Base-by-base conservation (phyloP, 176 grass and related monocot genomes). In the Hordeum marinum region DNA sequence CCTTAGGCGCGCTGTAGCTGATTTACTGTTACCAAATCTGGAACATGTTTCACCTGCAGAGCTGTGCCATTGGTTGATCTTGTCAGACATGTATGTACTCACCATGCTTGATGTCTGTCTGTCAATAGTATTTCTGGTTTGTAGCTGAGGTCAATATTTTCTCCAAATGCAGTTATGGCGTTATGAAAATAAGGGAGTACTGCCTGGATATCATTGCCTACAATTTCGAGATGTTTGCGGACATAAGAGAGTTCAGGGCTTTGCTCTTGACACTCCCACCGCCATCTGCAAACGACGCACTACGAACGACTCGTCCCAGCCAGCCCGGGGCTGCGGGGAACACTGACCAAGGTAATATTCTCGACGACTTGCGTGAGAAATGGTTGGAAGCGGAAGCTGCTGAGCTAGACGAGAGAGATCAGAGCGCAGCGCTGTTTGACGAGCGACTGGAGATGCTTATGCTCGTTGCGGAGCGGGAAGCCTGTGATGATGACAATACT, bases 361-460 rank as follows among this genome's bases (percentile, higher is more conserved):
- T 98, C 42, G 93, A 98, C 74, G 96, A 98, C 86, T 86, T 98
- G 78, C 83, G 90, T 3, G 93, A 98, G 74, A 98, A 98, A 84
- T 98, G 93, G 96, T 84, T 95, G 29, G 91, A 94, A 82, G 91
- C 88, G 41, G 89, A 94, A 64, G 96, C 77, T 13, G 87, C 88
- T 37, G 93, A 95, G 69, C 87, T 95, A 4, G 88, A 95, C 10
- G 63, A 94, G 84, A 94, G 93, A 87, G 96, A 98, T 89, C 91
- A 95, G 81, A 95, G 96, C 50, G 96, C 96, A n/a, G 81, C 80
- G 54, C 83, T 90, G 58, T 94, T 98, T 13, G 91, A 95, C 78
- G 92, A 81, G 68, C 88, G 88, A 40, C 57, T 98, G 68, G 93
- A 95, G 71, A 76, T 88, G 74, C 89, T 98, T 39, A 95, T 98